phyloP scores from a whole-genome alignment of 768 basidiomycete species.

The Lactarius hengduanensis region DNA sequence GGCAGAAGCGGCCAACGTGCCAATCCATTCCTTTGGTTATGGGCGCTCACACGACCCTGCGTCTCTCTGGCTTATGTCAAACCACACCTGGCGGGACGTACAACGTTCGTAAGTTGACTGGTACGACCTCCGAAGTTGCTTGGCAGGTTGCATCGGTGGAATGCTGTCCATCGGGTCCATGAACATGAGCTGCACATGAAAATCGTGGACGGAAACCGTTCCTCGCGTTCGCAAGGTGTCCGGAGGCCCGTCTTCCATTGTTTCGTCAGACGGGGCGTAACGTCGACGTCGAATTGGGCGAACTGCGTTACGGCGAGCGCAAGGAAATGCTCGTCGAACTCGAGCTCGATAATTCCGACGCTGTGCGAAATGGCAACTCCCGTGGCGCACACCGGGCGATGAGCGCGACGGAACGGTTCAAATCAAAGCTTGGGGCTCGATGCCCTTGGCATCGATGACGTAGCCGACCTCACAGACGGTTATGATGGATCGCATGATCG shows the following conservation, averaged over 20 bases:
- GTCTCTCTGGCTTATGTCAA: constrained; percentile 98
- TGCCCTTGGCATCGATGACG: constrained; percentile 66
- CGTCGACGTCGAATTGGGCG: constrained; percentile 93
- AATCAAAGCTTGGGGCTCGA: constrained; percentile 84
- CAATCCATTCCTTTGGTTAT: constrained; percentile 97
- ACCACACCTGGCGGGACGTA: constrained; percentile 97
- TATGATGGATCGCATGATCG: constrained; percentile 98
- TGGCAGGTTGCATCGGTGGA: constrained; percentile 93
- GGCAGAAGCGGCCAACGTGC: constrained; percentile 93
- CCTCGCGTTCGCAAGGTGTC: constrained; percentile 94
- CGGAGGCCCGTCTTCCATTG: constrained; percentile 82
- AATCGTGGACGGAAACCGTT: constrained; percentile 85
- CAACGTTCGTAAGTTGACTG: constrained; percentile 97
- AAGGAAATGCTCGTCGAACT: constrained; percentile 98
- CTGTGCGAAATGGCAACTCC: constrained; percentile 20
- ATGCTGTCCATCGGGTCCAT: constrained; percentile 94
- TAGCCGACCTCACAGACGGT: constrained; percentile 74
- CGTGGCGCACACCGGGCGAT: constrained; percentile 36
- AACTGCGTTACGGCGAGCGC: constrained; percentile 92
- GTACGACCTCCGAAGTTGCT: constrained; percentile 90
- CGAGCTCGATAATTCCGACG: constrained; percentile 81
- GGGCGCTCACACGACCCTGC: constrained; percentile 97
- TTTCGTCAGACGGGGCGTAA: constrained; percentile 91
- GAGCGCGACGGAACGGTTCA: constrained; percentile 88
- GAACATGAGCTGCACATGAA: constrained; percentile 93